Evolutionary conservation across 2,329 filamentous ascomycete genomes (phyloP), one percentile per base, ranked within the genome.

Genomic region (Scorias spongiosa): DNA sequence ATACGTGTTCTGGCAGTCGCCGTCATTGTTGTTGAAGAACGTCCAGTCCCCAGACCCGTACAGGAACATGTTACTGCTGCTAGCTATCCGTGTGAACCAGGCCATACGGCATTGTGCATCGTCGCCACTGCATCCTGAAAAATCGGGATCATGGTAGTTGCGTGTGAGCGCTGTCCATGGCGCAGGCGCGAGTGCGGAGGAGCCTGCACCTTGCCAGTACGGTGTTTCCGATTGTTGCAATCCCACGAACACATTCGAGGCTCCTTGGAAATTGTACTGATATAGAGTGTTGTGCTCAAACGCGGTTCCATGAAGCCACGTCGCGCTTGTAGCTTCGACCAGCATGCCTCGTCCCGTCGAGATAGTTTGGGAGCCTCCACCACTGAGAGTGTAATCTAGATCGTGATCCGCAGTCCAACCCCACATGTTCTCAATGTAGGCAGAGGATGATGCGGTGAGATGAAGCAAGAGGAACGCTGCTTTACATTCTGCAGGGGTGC

Each of bases 141-240:
- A 50, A 53, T 59, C 42, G 47, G 60, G 55, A 15, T 60, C 55
- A 37, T 57, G 43, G 48, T 49, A 60, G 2, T 56, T 53, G 6
- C 54, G 50, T 9, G 61, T 58, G 42, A 36, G 15, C 32, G 60
- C 55, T 46, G 55, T 57, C 63, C 66, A 70, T 2, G 67, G 67
- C 2, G 54, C 52, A 5, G 67, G 66, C 3, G 65, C 62, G 18
- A 52, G 47, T 2, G 41, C 54, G 40, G 39, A 12, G 37, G 18
- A 39, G 30, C 7, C 17, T 29, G 8, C 30, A 9, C 32, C 32
- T 36, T 36, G 46, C 18, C 46, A 58, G 52, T 74, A 74, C 39
- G 73, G 72, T 9, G 72, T 74, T 57, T 77, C 74, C 39, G 65
- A 66, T 57, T 76, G 71, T 45, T 72, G 63, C 55, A 75, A 51